Evolutionary conservation across 495 filamentous ascomycete genomes (phyloP), one percentile per base, ranked within the genome.

Genomic region (Bathelium albidoporum): DNA sequence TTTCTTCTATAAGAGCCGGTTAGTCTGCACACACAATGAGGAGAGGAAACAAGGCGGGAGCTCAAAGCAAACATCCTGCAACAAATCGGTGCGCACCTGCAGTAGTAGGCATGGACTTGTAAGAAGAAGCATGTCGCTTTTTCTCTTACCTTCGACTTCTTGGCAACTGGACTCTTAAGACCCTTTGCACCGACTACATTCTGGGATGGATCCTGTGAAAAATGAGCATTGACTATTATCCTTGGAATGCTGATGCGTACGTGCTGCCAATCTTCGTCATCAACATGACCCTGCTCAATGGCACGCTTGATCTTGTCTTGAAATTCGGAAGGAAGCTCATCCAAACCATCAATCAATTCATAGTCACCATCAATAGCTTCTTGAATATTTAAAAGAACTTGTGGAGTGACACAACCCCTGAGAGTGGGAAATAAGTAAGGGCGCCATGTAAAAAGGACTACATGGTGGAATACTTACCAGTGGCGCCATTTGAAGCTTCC

Each of bases 321-420:
- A 7, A 79, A 32, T 0, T 87, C 86, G 18, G 78, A 75, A 58
- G 81, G 71, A 11, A 93, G 74, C 39, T 90, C 87, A 24, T 91
- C 89, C 65, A 77, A 89, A 59, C 90, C 90, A 73, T 93, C 72
- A 77, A 87, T 71, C 81, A 96, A 80, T 82, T 96, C 69, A 87
- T 95, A 71, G 79, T 87, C 62, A 85, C 90, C 69, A 82, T 94
- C 63, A 53, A 83, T 72, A 5, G 59, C 55, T 1, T 81, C 77
- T 32, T 79, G 78, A 49, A 89, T 66, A 65, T 87, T 85, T 44
- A 66, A 29, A 61, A 93, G 75, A 59, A 83, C 76, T 31, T 74
- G 71, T 1, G 89, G 88, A 10, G 89, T 91, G 36, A 87, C 80
- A 63, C 90, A 95, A n/a, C 89, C 90, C 89, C 89, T 92, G 29